Base-by-base conservation (phyloP, 1,284 basidiomycete species). In the Polyporus tsugae region DNA sequence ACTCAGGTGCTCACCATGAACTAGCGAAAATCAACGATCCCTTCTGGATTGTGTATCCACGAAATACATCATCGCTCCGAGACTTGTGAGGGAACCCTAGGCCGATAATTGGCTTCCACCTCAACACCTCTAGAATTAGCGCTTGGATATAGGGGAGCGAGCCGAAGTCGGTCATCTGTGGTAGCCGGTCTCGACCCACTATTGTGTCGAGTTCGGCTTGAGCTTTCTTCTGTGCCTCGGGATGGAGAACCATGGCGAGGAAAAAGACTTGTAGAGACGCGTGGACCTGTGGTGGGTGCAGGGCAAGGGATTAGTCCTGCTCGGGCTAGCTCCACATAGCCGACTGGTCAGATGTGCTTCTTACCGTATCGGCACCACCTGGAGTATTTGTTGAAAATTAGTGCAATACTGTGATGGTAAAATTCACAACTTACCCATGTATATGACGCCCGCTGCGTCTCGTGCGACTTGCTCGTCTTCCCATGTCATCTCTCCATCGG, bases 221-320 rank as follows among this genome's bases (percentile, higher is more conserved):
- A 0, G 77, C 76, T 33, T 67, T 71, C 15, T 61, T 42, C 66
- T 75, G 74, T 0, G 80, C 75, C 3, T 82, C 80, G 0, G 80
- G 82, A 55, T 79, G 73, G 38, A 75, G 70, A 0, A 78, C 64
- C 79, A 82, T 79, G 0, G 79, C 77, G 9, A 82, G 70, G 65
- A 82, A 76, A 69, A 82, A 81, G 58, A 66, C 57, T 69, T 74
- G n/a, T 1, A 79, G 60, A 0, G 73, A 71, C 11, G 80, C 78
- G n/a, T 72, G 67, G 7, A 58, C 66, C 72, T 72, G 33, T 10
- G n/a, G 35, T 41, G 17, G 11, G 6, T 9, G 36, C 6, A 10
- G 15, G 39, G 17, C 39, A 17, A 1, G 11, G 39, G 9, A 29
- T 42, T 6, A 25, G 39, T 15, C 9, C 39, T 9, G 41, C 13